Evolutionary conservation across 2,329 filamentous ascomycete species (phyloP).

Genomic region (Thyridium curvatum): DNA sequence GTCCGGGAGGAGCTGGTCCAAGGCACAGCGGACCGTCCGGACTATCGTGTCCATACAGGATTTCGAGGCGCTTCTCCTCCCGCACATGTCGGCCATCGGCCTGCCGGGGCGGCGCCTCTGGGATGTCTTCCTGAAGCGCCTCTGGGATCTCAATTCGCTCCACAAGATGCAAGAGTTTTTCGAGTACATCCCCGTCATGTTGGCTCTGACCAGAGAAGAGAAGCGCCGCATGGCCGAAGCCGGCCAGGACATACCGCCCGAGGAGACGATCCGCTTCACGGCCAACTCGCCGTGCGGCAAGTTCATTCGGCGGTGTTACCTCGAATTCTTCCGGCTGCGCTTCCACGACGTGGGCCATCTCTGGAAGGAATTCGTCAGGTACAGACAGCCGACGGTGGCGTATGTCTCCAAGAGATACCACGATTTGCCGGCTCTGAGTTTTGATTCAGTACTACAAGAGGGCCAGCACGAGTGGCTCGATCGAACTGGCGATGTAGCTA

Average conservation of each 20-base stretch:
- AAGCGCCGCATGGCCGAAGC: conserved; percentile 47
- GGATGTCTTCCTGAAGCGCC: conserved; percentile 72
- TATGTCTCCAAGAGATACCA: conserved; percentile 59
- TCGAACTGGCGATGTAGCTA: conserved; percentile 37
- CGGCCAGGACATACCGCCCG: conserved; percentile 39
- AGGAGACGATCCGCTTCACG: conserved; percentile 55
- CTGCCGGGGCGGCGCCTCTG: conserved; percentile 78
- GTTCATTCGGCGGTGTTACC: conserved; percentile 68
- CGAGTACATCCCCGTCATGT: conserved; percentile 45
- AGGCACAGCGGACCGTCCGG: conserved; percentile 41
- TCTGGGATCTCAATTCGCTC: conserved; percentile 81
- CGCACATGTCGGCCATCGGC: conserved; percentile 44
- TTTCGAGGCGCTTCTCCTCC: conserved; percentile 52
- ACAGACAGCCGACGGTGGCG: conserved; percentile 67
- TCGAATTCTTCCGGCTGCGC: conserved; percentile 75
- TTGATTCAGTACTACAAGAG: conserved; percentile 48
- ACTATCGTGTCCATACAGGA: conserved; percentile 49
- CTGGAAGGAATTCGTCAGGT: conserved; percentile 78
- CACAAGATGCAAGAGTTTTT: conserved; percentile 78
- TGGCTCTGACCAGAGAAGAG: conserved; percentile 59
- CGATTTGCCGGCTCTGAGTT: conserved; percentile 48
- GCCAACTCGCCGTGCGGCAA: conserved; percentile 73
- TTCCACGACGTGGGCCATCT: conserved; percentile 74
- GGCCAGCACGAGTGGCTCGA: conserved; percentile 40
- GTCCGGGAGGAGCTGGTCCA: conserved; percentile 31